Conservation (phyloP, 345 rosid species). For the Abelmoschus esculentus region DNA sequence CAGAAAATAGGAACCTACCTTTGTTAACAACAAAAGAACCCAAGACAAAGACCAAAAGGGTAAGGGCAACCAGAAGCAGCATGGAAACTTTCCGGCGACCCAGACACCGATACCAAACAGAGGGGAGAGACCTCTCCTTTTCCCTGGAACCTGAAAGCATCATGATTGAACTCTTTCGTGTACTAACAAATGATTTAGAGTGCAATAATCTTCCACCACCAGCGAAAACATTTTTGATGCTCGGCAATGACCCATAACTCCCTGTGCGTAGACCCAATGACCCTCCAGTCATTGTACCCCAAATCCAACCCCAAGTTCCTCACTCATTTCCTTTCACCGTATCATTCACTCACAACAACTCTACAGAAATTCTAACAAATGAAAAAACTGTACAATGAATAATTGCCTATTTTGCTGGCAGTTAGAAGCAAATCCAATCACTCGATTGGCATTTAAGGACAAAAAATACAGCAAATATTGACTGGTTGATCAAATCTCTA, state of each 20-base stretch:
- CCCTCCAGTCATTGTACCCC: constrained; percentile 69
- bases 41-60: constrained; percentile 55
- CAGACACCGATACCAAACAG: constrained; percentile 47
- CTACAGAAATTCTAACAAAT: constrained; percentile 12
- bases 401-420: background rate
- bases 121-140: constrained; percentile 52
- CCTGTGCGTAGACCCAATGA: constrained; percentile 53
- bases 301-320: constrained; percentile 25
- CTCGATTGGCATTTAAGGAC: background rate
- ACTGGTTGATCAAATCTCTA: background rate
- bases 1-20: constrained; percentile 35
- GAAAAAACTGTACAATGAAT: background rate
- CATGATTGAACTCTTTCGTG: constrained; percentile 33
- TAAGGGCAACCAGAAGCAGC: constrained; percentile 53
- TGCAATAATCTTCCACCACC: constrained; percentile 11
- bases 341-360: constrained; percentile 13
- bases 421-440: constrained; percentile 10
- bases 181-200: constrained; percentile 21
- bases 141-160: constrained; percentile 55
- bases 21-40: constrained; percentile 56
- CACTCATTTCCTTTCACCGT: constrained; percentile 26
- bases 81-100: constrained; percentile 58
- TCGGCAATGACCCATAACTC: constrained; percentile 57
- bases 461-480: background rate
- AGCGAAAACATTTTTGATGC: constrained; percentile 12